Conservation (phyloP, 2,329 filamentous ascomycete species). For the Pleurostoma richardsiae region DNA sequence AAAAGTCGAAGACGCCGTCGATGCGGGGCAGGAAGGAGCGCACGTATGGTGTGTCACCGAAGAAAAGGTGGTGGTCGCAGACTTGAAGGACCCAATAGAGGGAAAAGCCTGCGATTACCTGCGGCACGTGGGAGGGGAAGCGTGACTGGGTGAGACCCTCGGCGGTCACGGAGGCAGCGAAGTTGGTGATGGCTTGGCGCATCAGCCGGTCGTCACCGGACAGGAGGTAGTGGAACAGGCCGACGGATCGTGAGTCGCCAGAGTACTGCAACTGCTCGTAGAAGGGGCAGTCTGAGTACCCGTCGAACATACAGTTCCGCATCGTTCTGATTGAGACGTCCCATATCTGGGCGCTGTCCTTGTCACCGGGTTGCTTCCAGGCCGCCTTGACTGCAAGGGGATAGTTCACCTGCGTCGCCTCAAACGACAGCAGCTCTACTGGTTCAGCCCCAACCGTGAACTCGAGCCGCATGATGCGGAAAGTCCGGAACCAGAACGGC, state of each 20-base stretch:
- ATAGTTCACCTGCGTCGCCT: constrained; percentile 27
- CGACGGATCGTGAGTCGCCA: constrained; percentile 16
- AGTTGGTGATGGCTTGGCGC: constrained; percentile 21
- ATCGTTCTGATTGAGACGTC: constrained; percentile 22
- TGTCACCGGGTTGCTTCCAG: constrained; percentile 11
- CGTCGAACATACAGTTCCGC: constrained; percentile 27
- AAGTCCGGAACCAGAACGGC: constrained; percentile 35
- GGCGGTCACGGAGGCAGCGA: constrained; percentile 14
- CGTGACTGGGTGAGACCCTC: constrained; percentile 27
- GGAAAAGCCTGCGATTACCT: constrained; percentile 30
- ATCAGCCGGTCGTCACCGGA: constrained; percentile 24
- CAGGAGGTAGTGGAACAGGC: constrained; percentile 22
- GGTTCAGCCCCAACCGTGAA: constrained; percentile 15
- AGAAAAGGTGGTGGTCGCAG: constrained; percentile 27
- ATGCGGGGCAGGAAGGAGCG: constrained; percentile 23
- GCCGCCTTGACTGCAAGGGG: constrained; percentile 23
- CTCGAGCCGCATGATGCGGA: constrained; percentile 25
- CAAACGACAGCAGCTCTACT: constrained; percentile 17
- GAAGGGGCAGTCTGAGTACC: constrained; percentile 26
- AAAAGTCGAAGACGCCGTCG: constrained; percentile 28
- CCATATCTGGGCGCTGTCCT: constrained; percentile 13
- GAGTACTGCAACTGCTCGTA: constrained; percentile 26
- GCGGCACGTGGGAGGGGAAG: constrained; percentile 26
- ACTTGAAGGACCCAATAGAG: constrained; percentile 30
- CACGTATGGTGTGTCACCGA: constrained; percentile 22